Evolutionary conservation across 2,329 filamentous ascomycete species (phyloP), one percentile per base, ranked within the genome.

Genomic region (Neonectria magnoliae): DNA sequence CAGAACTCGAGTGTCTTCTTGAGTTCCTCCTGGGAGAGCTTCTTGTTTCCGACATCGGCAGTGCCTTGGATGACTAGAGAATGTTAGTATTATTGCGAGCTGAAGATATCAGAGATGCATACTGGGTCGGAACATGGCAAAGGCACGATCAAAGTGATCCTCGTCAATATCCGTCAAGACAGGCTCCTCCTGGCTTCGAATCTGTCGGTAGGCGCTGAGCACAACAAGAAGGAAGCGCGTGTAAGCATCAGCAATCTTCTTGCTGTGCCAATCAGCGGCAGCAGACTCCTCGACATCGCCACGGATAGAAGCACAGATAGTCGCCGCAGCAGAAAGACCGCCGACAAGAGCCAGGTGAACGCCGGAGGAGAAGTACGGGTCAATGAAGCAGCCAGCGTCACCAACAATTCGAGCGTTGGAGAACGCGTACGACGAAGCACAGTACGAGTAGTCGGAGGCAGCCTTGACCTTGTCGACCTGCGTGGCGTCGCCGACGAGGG

Each of bases 321-420:
- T 82, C 1, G 73, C 74, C 1, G 82, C 83, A 0, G 84, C 83
- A 1, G 83, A 81, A 0, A 86, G 76, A 4, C 74, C 83, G 16
- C 78, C 73, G 0, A 75, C 64, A 0, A 85, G 38, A 1, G 83
- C 83, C 1, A 85, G 72, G 64, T 85, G 83, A 3, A 82, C 77
- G 10, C 83, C 83, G 0, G 82, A 85, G 0, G 81, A 83, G 72
- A 85, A 85, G 62, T 78, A 80, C 0, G 82, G 82, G 61, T 85
- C 83, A 62, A 85, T 83, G 65, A 85, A 85, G 65, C 78, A 81
- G 1, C 81, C 83, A 0, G 83, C 83, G 62, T 85, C 83, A 2
- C 83, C 83, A 5, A 73, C 77, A 11, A 84, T 76, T 18, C 82
- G 82, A 4, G 76, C 68, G 57, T 79, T 64, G 1, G 78, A 77